Evolutionary conservation across 345 rosid genomes (phyloP).

Genomic region (Salix udensis): DNA sequence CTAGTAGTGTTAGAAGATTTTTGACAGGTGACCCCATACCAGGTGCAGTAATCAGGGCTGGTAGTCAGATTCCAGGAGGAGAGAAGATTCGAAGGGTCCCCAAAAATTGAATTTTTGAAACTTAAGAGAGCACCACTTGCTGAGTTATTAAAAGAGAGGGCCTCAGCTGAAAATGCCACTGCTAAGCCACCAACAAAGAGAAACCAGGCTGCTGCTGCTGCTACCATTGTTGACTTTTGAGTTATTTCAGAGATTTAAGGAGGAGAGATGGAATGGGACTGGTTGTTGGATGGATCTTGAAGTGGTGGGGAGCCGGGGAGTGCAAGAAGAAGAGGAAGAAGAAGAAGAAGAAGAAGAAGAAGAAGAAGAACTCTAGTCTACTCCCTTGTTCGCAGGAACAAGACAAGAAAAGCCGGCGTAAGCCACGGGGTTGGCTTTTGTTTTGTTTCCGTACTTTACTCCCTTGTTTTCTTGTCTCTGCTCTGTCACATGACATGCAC

Average conservation of each 20-base stretch:
- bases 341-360: background rate
- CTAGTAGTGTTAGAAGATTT: slow-evolving; percentile 15
- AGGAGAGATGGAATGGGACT: background rate
- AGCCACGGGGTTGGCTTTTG: slow-evolving; percentile 19
- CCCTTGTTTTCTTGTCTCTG: no score
- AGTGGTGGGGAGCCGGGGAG: background rate
- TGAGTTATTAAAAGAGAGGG: slow-evolving; percentile 21
- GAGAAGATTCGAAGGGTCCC: slow-evolving; percentile 39
- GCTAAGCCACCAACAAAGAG: slow-evolving; percentile 1
- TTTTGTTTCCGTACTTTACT: slow-evolving; percentile 1
- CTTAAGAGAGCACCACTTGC: slow-evolving; percentile 32
- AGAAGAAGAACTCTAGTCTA: background rate
- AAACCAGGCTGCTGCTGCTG: background rate
- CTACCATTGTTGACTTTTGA: background rate
- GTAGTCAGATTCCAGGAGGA: slow-evolving; percentile 37
- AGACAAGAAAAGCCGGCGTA: slow-evolving; percentile 40
- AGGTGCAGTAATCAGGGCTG: slow-evolving; percentile 31
- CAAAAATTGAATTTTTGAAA: slow-evolving; percentile 41
- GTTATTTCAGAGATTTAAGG: background rate
- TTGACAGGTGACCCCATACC: slow-evolving; percentile 52
- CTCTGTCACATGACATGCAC: no score
- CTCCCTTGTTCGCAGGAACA: slow-evolving; percentile 5
- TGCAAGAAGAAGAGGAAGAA: background rate
- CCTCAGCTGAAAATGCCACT: background rate
- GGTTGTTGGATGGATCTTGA: background rate